These are phyloP conservation scores for Artomyces pyxidatus DNA, from an alignment of 768 basidiomycete genomes.

Conservation along the genomic window DNA sequence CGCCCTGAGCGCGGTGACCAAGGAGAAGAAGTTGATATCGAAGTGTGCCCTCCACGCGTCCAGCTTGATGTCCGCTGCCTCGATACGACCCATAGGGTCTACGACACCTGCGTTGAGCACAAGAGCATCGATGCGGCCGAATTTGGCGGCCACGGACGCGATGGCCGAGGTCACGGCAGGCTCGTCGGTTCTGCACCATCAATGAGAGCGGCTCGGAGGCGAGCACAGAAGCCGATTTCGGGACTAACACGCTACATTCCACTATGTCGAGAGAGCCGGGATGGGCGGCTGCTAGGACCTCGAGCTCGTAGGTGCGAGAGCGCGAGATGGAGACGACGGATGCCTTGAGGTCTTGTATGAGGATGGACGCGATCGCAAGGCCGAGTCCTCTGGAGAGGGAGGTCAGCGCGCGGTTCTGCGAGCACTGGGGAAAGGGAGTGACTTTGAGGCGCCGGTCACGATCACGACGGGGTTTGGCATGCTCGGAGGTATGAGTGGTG, in stretches of 20 bases:
- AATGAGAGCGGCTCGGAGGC: constrained; percentile 2
- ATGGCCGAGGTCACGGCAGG: constrained; percentile 50
- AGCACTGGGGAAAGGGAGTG: background rate
- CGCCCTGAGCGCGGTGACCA: constrained; percentile 59
- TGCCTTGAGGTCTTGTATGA: constrained; percentile 54
- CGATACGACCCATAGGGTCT: constrained; percentile 58
- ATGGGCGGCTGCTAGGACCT: constrained; percentile 36
- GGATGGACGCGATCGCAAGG: constrained; percentile 61
- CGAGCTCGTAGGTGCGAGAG: constrained; percentile 55
- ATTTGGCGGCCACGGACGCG: constrained; percentile 39
- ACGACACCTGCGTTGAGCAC: constrained; percentile 81
- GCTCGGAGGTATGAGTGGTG: constrained; percentile 6
- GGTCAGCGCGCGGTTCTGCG: constrained; percentile 19
- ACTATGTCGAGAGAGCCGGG: constrained; percentile 39
- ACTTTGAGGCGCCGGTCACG: constrained; percentile 85
- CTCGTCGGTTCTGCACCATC: constrained; percentile 46
- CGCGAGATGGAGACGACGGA: constrained; percentile 75
- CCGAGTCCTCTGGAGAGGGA: constrained; percentile 52
- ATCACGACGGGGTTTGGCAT: constrained; percentile 52
- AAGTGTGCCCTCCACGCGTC: constrained; percentile 66
- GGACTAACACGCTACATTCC: constrained; percentile 70
- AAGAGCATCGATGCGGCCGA: constrained; percentile 63
- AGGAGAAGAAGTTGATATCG: constrained; percentile 84
- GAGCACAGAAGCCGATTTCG: background rate
- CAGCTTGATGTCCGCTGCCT: constrained; percentile 38